A percentile compares a stretch with the other conserved stretches of the same genome.
Evolutionary conservation across 306 rosid species (phyloP).

Genomic region (Nissolia schottii): DNA sequence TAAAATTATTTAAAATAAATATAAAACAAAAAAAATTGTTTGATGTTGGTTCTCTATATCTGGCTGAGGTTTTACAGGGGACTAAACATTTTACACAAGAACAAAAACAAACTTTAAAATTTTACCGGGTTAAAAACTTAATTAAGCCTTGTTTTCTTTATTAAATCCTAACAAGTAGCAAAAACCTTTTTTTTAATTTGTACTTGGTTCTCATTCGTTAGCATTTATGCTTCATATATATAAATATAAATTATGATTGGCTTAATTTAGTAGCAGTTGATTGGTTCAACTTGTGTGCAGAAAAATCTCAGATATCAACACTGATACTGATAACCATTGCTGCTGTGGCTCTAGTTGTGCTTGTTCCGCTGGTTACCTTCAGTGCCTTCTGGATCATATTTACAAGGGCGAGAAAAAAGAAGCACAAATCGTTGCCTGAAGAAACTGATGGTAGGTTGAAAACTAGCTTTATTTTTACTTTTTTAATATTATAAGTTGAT

Average conservation of each 20-base stretch:
- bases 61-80: no score
- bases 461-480: neutral
- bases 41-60: no score
- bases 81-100: no score
- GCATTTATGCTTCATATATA: neutral
- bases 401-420: slow-evolving; percentile 1
- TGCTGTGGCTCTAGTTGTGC: slow-evolving; percentile 21
- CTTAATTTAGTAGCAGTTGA: neutral
- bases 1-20: no score
- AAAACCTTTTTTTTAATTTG: no score
- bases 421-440: neutral
- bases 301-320: neutral
- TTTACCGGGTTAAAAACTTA: no score
- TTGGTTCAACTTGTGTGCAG: slow-evolving; percentile 24
- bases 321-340: neutral
- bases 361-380: neutral
- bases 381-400: neutral
- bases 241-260: no score
- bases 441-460: slow-evolving; percentile 18
- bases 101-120: no score
- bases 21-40: no score
- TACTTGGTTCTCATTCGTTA: neutral
- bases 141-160: no score
- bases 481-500: neutral
- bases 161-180: no score